Base-by-base conservation (phyloP, 768 basidiomycete species). In the Boletus rex-veris region DNA sequence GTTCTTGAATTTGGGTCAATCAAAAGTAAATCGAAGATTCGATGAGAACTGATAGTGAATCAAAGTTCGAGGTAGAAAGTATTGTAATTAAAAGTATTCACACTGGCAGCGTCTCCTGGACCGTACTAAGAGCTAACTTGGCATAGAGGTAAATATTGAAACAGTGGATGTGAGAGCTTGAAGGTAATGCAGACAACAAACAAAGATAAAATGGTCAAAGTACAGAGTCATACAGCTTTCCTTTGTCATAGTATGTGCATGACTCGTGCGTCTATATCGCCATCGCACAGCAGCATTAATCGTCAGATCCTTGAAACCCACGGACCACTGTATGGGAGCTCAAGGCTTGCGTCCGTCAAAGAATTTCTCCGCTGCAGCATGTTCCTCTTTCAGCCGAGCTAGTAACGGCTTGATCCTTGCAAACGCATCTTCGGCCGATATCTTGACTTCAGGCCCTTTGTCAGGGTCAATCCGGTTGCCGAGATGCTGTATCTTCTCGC, bases 401-500 rank as follows among this genome's bases (percentile, higher is more conserved):
- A 95, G 73, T 43, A 89, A 72, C 5, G 67, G 73, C 50, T 65
- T 69, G 69, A 94, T 90, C 68, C 72, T 74, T 1, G 67, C 68
- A 16, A 90, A 69, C 15, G 88, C 86, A 21, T 82, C 84, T 10
- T 74, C 66, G 4, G 61, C 51, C n/a, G 71, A 63, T 36, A 89
- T 71, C 53, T 76, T 73, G 53, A 63, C 69, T 14, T 70, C 70
- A 8, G 65, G 58, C 21, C 77, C 76, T 65, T 82, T 86, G 69
- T 91, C 86, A 43, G 81, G 77, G 52, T 77, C 71, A 0, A 44
- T 47, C 38, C 62, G 60, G 58, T 84, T 77, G 43, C 92, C 93
- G 62, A 85, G 87, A 71, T 95, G 83, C 72, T 98, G 95, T 63
- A 98, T 94, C 71, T 81, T 80, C 71, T 92, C 93, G 75, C 96